Evolutionary conservation across 2,329 filamentous ascomycete genomes (phyloP).

Genomic region (Amesomyces nigricolor): DNA sequence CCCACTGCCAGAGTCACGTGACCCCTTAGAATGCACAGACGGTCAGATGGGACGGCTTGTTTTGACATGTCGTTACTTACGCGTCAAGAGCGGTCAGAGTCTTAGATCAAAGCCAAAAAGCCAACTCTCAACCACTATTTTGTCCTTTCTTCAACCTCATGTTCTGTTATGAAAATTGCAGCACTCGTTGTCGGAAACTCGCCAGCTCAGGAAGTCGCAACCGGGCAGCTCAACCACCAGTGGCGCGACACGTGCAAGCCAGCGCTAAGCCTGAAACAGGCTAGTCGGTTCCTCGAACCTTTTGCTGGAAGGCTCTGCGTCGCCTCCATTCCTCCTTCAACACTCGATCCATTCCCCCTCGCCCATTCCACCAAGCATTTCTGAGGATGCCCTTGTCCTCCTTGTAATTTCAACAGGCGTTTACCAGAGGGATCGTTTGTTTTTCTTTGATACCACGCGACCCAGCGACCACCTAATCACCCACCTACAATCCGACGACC

Average conservation of each 20-base stretch:
- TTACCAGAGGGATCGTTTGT: conserved; percentile 14
- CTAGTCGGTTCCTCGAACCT: conserved; percentile 18
- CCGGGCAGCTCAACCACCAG: conserved; percentile 7
- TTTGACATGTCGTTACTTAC: too few species aligned
- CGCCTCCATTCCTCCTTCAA: conserved; percentile 19
- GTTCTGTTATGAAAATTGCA: too few species aligned
- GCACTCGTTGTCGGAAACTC: too few species aligned
- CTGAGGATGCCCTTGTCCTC: conserved; percentile 13
- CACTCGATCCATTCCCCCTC: conserved; percentile 9
- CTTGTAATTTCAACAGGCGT: conserved; percentile 21
- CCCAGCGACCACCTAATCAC: conserved; percentile 9
- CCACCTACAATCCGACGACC: not conserved
- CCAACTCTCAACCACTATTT: too few species aligned
- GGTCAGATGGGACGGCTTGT: not conserved
- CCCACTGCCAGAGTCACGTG: conserved; percentile 15
- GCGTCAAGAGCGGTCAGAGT: too few species aligned
- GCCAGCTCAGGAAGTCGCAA: too few species aligned
- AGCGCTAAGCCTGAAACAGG: conserved; percentile 12
- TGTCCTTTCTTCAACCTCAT: not conserved
- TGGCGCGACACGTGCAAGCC: conserved; percentile 23
- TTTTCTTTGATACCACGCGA: conserved; percentile 10
- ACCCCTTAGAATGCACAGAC: not conserved
- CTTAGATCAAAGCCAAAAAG: too few species aligned
- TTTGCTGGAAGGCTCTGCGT: conserved; percentile 27
- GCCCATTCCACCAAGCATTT: conserved; percentile 11